phyloP scores from a whole-genome alignment of 2,329 filamentous ascomycete species.

The Ophiosphaerella narmari region DNA sequence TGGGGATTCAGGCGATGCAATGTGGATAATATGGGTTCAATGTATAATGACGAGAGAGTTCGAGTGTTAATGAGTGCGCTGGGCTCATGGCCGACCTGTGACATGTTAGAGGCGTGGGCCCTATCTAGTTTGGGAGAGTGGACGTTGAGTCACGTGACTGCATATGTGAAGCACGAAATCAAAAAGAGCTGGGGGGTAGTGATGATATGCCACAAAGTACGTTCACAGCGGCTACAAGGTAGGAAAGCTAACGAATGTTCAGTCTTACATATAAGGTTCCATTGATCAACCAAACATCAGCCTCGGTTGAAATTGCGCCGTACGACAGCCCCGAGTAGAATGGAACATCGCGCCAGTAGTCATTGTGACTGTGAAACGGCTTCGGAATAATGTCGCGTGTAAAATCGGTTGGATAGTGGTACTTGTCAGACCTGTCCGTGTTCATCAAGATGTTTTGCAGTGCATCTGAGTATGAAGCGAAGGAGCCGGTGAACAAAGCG shows the following conservation, averaged over 20 bases:
- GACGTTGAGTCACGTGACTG: background rate
- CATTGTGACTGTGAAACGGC: conserved; percentile 62
- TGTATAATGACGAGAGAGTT: conserved; percentile 63
- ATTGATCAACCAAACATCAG: conserved; percentile 65
- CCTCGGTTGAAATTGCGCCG: conserved; percentile 63
- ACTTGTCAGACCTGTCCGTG: conserved; percentile 57
- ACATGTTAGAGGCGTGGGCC: background rate
- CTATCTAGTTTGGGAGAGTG: too few relatives aligned
- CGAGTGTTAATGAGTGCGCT: conserved; percentile 57
- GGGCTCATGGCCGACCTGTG: conserved; percentile 60
- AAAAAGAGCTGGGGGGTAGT: background rate
- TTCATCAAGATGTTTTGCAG: conserved; percentile 62
- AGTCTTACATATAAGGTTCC: conserved; percentile 54
- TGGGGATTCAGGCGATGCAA: conserved; percentile 61
- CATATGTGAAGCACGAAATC: background rate
- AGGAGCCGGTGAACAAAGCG: conserved; percentile 18
- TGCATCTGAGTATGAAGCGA: conserved; percentile 46
- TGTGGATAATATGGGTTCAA: conserved; percentile 62
- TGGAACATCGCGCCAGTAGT: conserved; percentile 59
- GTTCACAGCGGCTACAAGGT: too few relatives aligned
- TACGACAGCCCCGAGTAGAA: conserved; percentile 60
- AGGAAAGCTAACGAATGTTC: background rate
- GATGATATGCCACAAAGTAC: background rate
- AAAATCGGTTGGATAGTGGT: conserved; percentile 65
- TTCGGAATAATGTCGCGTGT: conserved; percentile 65